Percentiles rank a stretch among this genome's conserved stretches.
phyloP scores from a whole-genome alignment of 2,329 filamentous ascomycete species.

The Torrubiella hemipterigena region DNA sequence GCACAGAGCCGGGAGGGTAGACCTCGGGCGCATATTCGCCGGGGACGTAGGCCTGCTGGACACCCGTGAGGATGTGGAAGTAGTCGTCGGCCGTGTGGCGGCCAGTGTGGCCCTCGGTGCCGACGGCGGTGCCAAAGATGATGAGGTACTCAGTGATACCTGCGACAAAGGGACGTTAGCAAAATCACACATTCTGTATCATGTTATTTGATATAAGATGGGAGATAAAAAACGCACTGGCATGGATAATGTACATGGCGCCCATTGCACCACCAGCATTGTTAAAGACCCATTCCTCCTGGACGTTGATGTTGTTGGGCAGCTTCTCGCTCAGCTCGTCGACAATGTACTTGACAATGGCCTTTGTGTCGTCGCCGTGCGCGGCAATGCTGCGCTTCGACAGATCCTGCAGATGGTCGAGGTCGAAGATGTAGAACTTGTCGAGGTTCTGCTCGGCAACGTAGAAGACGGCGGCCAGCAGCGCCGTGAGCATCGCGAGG shows the following conservation, averaged over 20 bases:
- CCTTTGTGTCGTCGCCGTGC: slow-evolving; percentile 64
- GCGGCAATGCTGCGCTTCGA: slow-evolving; percentile 51
- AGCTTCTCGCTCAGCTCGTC: slow-evolving; percentile 45
- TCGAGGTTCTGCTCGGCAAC: slow-evolving; percentile 43
- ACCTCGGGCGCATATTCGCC: slow-evolving; percentile 56
- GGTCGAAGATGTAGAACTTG: slow-evolving; percentile 65
- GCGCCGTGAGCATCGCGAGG: slow-evolving; percentile 39
- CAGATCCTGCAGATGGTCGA: slow-evolving; percentile 55
- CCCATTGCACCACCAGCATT: slow-evolving; percentile 89
- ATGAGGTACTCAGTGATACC: slow-evolving; percentile 90
- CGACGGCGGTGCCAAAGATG: slow-evolving; percentile 72
- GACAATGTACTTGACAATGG: slow-evolving; percentile 59
- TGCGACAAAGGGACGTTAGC: slow-evolving; percentile 22
- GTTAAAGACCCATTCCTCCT: slow-evolving; percentile 84
- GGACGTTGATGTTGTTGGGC: slow-evolving; percentile 47
- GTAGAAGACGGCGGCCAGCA: slow-evolving; percentile 42
- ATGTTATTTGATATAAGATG: too few species aligned
- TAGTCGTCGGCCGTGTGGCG: slow-evolving; percentile 90
- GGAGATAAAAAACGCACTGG: too few species aligned
- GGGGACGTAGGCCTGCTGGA: slow-evolving; percentile 63
- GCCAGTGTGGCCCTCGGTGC: slow-evolving; percentile 79
- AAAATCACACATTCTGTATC: too few species aligned
- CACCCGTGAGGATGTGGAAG: slow-evolving; percentile 78
- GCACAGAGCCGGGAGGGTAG: slow-evolving; percentile 56
- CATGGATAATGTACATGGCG: slow-evolving; percentile 81